phyloP scores from a whole-genome alignment of 2,329 filamentous ascomycete genomes.

The Colletotrichum ledebouriae region DNA sequence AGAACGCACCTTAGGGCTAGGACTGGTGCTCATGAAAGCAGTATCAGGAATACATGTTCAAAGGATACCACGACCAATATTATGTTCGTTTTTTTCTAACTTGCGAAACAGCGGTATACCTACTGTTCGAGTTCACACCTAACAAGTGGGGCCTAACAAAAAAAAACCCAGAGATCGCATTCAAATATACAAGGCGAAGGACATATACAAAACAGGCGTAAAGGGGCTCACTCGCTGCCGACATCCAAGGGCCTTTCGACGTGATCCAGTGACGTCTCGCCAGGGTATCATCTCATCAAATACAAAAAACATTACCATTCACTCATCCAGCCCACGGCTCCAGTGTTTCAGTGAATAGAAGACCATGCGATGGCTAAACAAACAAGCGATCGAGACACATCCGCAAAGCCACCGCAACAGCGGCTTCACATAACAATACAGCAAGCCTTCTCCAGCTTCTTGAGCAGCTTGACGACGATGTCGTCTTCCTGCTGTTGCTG shows the following conservation, averaged over 20 bases:
- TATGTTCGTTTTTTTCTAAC: too few species aligned
- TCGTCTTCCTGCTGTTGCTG: slow-evolving; percentile 69
- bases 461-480: slow-evolving; percentile 72
- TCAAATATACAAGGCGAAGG: slow-evolving; percentile 5
- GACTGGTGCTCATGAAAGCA: too few species aligned
- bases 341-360: neutral
- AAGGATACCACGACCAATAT: too few species aligned
- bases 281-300: slow-evolving; percentile 15
- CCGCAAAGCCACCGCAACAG: neutral
- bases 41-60: too few species aligned
- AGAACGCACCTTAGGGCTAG: slow-evolving; percentile 41
- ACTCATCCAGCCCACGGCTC: slow-evolving; percentile 13
- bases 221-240: slow-evolving; percentile 17
- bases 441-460: slow-evolving; percentile 76
- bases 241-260: slow-evolving; percentile 1
- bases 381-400: neutral
- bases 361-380: neutral
- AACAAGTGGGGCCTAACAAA: neutral
- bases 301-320: slow-evolving; percentile 31
- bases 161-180: neutral
- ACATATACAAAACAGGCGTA: slow-evolving; percentile 11
- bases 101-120: neutral
- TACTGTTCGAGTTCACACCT: neutral
- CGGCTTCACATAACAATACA: slow-evolving; percentile 80
- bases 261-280: slow-evolving; percentile 19